Evolutionary conservation across 192 early-diverging fungal genomes (phyloP).

Genomic region (Umbelopsis ramanniana): DNA sequence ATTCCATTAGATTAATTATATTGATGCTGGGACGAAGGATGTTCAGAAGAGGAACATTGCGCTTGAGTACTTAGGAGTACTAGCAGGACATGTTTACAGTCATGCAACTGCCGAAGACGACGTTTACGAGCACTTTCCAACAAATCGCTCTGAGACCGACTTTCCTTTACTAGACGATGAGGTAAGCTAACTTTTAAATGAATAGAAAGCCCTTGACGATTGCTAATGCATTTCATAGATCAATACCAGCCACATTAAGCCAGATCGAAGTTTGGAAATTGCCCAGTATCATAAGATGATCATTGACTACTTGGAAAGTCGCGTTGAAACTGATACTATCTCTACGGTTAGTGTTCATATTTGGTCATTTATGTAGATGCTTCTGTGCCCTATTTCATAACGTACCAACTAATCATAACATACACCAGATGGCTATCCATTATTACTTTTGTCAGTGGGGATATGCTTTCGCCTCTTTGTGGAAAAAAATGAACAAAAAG

Average conservation of each 20-base stretch:
- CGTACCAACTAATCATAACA: background rate
- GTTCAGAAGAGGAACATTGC: constrained; percentile 42
- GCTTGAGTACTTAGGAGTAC: constrained; percentile 65
- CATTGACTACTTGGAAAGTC: background rate
- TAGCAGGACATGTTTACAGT: constrained; percentile 64
- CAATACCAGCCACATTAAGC: background rate
- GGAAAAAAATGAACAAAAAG: constrained; percentile 12
- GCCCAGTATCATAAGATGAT: background rate
- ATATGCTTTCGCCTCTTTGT: constrained; percentile 27
- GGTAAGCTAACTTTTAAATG: background rate
- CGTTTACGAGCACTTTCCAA: background rate
- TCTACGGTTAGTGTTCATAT: background rate
- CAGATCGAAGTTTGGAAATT: background rate
- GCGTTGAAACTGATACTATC: background rate
- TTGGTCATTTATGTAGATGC: no score
- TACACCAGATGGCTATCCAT: background rate
- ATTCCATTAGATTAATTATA: background rate
- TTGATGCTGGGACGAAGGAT: background rate
- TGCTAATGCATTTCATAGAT: background rate
- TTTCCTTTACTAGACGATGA: background rate
- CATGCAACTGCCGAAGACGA: background rate
- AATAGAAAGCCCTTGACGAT: background rate
- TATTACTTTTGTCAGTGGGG: constrained; percentile 47
- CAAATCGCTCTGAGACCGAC: background rate
- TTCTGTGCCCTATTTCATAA: no score